These are phyloP conservation scores for Ceratobasidium sp. DNA, from an alignment of 1,284 basidiomycete genomes.

Conservation along the genomic window DNA sequence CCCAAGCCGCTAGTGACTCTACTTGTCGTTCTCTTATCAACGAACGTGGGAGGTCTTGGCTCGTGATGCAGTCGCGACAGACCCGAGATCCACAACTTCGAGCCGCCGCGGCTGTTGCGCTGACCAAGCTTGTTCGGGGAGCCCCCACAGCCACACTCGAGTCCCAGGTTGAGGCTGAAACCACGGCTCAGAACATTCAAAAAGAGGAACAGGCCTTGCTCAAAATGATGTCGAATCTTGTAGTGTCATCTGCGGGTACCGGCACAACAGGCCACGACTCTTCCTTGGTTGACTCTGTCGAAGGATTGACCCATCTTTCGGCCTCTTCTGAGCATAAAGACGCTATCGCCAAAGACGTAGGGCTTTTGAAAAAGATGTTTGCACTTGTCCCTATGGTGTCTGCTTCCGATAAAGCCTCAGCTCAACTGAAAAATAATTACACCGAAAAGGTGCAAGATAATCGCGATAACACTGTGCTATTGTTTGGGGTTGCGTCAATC, in stretches of 20 bases:
- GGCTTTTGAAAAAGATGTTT: slow-evolving; percentile 72
- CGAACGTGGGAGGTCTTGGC: slow-evolving; percentile 68
- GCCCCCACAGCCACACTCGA: slow-evolving; percentile 57
- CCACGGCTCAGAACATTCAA: slow-evolving; percentile 53
- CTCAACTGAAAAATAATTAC: slow-evolving; percentile 52
- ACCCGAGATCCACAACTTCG: slow-evolving; percentile 62
- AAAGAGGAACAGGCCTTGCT: slow-evolving; percentile 46
- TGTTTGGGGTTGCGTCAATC: slow-evolving; percentile 81
- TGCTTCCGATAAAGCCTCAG: slow-evolving; percentile 49
- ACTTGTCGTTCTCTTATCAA: slow-evolving; percentile 70
- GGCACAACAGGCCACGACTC: slow-evolving; percentile 9
- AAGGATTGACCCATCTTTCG: slow-evolving; percentile 86
- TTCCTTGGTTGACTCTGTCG: slow-evolving; percentile 71
- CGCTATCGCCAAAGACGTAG: slow-evolving; percentile 64
- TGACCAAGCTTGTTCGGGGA: slow-evolving; percentile 79
- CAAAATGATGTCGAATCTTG: slow-evolving; percentile 37
- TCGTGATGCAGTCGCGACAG: slow-evolving; percentile 66
- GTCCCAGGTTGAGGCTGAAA: slow-evolving; percentile 1
- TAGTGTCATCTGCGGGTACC: slow-evolving; percentile 17
- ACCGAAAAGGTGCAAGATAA: slow-evolving; percentile 5
- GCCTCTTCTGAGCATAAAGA: slow-evolving; percentile 74
- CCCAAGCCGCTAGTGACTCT: slow-evolving; percentile 78
- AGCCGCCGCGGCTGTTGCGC: slow-evolving; percentile 74
- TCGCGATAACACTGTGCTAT: slow-evolving; percentile 60
- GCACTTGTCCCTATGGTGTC: slow-evolving; percentile 53